Conservation (phyloP, 331 rosid species). For the Pyracantha coccinea region DNA sequence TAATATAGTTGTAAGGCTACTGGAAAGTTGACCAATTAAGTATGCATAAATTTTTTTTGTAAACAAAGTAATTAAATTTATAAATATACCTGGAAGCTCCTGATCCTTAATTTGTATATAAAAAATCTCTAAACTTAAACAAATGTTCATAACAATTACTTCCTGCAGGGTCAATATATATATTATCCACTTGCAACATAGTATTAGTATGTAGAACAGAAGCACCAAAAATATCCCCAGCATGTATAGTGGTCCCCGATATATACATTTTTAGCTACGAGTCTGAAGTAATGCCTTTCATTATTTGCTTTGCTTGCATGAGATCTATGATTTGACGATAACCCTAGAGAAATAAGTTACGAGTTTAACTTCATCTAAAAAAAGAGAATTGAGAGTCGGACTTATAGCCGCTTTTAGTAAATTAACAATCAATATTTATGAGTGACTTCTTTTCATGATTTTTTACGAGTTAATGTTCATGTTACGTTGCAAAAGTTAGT, state of each 20-base stretch:
- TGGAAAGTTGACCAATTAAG: not conserved
- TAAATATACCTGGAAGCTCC: not conserved
- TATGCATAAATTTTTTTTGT: not conserved
- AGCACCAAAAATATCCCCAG: not conserved
- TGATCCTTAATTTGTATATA: not conserved
- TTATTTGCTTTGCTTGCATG: too few relatives aligned
- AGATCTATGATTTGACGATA: not conserved
- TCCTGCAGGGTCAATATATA: not conserved
- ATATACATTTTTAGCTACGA: not conserved
- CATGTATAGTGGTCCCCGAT: not conserved
- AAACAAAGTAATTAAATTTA: not conserved
- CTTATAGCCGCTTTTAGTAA: too few relatives aligned
- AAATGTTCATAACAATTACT: not conserved
- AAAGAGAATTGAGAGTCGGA: too few relatives aligned
- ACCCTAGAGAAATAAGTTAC: not conserved
- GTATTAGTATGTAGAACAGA: not conserved
- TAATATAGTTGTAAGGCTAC: not conserved
- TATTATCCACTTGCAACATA: not conserved
- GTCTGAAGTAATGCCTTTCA: too few relatives aligned
- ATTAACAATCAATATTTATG: not conserved
- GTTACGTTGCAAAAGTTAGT: not conserved
- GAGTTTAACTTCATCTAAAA: too few relatives aligned
- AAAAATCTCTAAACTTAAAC: not conserved
- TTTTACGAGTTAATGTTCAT: not conserved
- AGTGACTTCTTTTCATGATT: not conserved